phyloP scores from a whole-genome alignment of 2,329 filamentous ascomycete genomes.

The Colletotrichum liaoningense region DNA sequence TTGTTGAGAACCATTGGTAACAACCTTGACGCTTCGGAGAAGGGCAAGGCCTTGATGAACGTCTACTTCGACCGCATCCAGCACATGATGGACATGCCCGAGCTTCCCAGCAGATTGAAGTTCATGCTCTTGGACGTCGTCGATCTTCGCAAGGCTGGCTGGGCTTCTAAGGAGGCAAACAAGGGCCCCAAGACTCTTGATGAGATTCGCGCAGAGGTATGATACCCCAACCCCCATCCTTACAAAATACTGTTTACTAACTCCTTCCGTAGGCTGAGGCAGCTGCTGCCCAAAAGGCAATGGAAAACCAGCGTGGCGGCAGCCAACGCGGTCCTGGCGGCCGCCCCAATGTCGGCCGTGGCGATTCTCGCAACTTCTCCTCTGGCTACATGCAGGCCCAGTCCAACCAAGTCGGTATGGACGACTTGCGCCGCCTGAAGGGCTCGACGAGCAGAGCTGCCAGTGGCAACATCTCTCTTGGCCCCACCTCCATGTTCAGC shows the following conservation, averaged over 20 bases:
- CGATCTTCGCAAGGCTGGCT: slow-evolving; percentile 81
- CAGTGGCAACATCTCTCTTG: slow-evolving; percentile 75
- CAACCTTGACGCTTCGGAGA: slow-evolving; percentile 85
- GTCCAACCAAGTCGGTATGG: slow-evolving; percentile 89
- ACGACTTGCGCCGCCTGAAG: slow-evolving; percentile 89
- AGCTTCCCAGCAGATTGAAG: slow-evolving; percentile 85
- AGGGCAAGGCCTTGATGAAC: slow-evolving; percentile 88
- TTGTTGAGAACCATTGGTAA: slow-evolving; percentile 90
- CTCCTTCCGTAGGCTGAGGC: slow-evolving; percentile 69
- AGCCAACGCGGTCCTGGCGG: slow-evolving; percentile 76
- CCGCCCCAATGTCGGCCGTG: slow-evolving; percentile 80
- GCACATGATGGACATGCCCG: slow-evolving; percentile 81
- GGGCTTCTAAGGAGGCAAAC: slow-evolving; percentile 88
- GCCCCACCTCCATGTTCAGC: slow-evolving; percentile 87
- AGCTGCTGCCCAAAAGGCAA: slow-evolving; percentile 81
- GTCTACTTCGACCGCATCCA: slow-evolving; percentile 93
- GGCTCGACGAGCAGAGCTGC: slow-evolving; percentile 67
- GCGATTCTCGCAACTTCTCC: slow-evolving; percentile 88
- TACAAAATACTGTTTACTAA: slow-evolving; percentile 39
- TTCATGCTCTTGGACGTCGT: slow-evolving; percentile 98
- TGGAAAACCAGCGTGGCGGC: slow-evolving; percentile 70
- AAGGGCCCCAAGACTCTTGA: slow-evolving; percentile 98
- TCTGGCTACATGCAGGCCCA: slow-evolving; percentile 76
- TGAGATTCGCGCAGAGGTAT: slow-evolving; percentile 85
- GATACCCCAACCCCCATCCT: slow-evolving; percentile 37